Base-by-base conservation (phyloP, 371 early-diverging fungal genomes). In the Mycotypha africana region DNA sequence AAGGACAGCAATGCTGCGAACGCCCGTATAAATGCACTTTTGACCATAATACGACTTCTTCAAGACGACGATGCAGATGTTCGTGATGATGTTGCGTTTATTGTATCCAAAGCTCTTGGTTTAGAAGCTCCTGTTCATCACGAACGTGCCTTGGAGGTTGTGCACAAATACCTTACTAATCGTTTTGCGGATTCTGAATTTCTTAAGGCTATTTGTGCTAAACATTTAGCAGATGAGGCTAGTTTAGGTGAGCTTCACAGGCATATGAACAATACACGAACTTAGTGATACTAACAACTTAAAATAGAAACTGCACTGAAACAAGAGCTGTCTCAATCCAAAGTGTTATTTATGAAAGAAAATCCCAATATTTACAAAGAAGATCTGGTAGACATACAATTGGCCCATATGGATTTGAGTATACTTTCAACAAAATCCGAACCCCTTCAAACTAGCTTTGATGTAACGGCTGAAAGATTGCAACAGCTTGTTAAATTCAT, bases 11-110 rank as follows among this genome's bases (percentile, higher is more conserved):
- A 44, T n/a, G 41, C 35, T 5, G 38, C 39, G 26, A 39, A 52
- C 38, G 33, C 53, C 5, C 22, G 37, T 3, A 28, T 63, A 9
- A 37, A 57, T 33, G 64, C 49, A 1, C 48, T 45, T 49, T 40
- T 55, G 31, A 51, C 42, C 3, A 62, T 53, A 14, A 60, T 45
- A 11, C 53, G 53, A 14, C n/a, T 58, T 2, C 42, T 58, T 10
- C 58, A 86, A 58, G 89, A 89, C 62, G 89, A 89, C 41, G 89
- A 89, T 49, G 70, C 71, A 7, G 88, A 86, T 39, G 73, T 87
- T 4, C 80, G 89, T 10, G 66, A 82, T 7, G 72, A 63, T 26
- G 70, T 70, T 10, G 80, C 85, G 14, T 46, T 16, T 23, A 67
- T 79, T 38, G 79, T 84, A 10, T 81, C 84, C 0, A 55, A 62